These are phyloP conservation scores for Pythium rishiriense DNA, from an alignment of 352 stramenopile species.

Conservation along the genomic window DNA sequence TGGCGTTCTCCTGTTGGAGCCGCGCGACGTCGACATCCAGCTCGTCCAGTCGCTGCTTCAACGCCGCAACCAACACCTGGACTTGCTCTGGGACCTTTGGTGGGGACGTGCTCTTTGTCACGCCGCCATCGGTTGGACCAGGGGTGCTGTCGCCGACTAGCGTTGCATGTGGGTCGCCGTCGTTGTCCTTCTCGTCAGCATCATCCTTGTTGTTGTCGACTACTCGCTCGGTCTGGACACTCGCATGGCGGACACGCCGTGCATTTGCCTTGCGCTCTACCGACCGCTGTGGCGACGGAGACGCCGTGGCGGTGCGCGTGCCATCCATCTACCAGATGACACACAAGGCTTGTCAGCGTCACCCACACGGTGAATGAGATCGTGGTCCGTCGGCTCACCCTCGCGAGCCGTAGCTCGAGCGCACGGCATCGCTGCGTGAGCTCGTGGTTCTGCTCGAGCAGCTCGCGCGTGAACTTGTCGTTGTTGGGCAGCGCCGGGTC, in stretches of 20 bases:
- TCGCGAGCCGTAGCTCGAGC: slow-evolving; percentile 45
- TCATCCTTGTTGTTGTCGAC: background rate
- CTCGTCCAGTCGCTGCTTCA: slow-evolving; percentile 42
- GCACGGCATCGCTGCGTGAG: slow-evolving; percentile 36
- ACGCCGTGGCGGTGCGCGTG: background rate
- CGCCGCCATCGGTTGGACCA: background rate
- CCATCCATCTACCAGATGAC: background rate
- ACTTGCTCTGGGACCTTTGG: slow-evolving; percentile 4
- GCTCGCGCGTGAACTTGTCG: slow-evolving; percentile 57
- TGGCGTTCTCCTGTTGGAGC: slow-evolving; percentile 53
- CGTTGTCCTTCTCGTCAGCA: background rate
- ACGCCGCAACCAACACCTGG: slow-evolving; percentile 29
- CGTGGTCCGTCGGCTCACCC: slow-evolving; percentile 24
- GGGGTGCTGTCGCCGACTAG: background rate
- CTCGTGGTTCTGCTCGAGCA: slow-evolving; percentile 62
- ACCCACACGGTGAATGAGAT: background rate
- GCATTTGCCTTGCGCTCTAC: background rate
- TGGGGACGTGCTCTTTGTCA: background rate
- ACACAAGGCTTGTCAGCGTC: background rate
- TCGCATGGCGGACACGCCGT: slow-evolving; percentile 9
- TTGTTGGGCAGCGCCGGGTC: slow-evolving; percentile 61
- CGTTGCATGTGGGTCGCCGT: background rate
- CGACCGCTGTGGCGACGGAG: slow-evolving; percentile 9
- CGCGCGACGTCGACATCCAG: slow-evolving; percentile 51
- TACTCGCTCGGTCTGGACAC: slow-evolving; percentile 10